phyloP scores from a whole-genome alignment of 2,329 filamentous ascomycete species.

The Aureobasidium leucospermi region DNA sequence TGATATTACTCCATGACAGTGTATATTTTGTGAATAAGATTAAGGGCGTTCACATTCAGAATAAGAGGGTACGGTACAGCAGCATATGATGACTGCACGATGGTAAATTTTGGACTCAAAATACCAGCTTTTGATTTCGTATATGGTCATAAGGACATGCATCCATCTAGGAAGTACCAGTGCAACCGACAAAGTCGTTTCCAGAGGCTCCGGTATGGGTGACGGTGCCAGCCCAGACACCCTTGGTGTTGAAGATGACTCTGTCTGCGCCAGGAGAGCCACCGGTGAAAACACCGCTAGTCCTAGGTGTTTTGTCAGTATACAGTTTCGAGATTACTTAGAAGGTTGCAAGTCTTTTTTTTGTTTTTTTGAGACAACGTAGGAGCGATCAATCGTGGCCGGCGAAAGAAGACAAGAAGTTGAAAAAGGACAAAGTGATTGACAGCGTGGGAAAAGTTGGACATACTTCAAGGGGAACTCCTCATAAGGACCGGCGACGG shows the following conservation, averaged over 20 bases:
- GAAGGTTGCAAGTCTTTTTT: too few species aligned
- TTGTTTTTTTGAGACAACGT: too few species aligned
- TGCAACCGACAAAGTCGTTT: constrained; percentile 61
- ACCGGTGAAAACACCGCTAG: constrained; percentile 43
- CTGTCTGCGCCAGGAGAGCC: constrained; percentile 60
- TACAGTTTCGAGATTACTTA: too few species aligned
- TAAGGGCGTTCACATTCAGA: too few species aligned
- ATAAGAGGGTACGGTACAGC: too few species aligned
- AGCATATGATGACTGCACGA: too few species aligned
- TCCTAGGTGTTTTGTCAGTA: background rate
- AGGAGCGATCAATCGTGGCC: too few species aligned
- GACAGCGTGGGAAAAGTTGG: background rate
- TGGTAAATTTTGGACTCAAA: background rate
- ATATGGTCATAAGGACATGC: background rate
- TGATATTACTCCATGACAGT: too few species aligned
- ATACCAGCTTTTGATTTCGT: constrained; percentile 3
- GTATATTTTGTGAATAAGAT: too few species aligned
- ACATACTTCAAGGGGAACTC: constrained; percentile 54
- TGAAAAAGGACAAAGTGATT: too few species aligned
- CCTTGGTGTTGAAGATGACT: constrained; percentile 53
- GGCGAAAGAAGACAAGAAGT: too few species aligned
- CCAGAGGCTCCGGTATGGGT: constrained; percentile 64
- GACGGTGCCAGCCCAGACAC: constrained; percentile 55
- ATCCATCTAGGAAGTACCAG: constrained; percentile 27
- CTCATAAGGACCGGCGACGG: constrained; percentile 51